Base-by-base conservation (phyloP, 192 early-diverging fungal species). In the Funneliformis mosseae region DNA sequence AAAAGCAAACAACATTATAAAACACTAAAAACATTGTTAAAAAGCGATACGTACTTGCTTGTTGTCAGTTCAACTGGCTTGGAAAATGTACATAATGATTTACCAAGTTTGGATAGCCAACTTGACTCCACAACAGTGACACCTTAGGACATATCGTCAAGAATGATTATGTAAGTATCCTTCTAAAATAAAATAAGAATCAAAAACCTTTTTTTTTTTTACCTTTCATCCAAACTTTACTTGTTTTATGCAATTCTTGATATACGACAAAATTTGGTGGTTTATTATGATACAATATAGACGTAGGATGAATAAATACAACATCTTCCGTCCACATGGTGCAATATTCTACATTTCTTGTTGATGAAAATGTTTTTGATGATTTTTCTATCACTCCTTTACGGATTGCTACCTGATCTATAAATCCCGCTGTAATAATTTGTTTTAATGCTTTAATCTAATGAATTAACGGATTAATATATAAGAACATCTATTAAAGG, bases 361-460 rank as follows among this genome's bases (percentile, higher is more conserved):
- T 78, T 27, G 83, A 85, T n/a, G 84, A 86, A 76, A 84, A 86
- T 16, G 86, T 83, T 77, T 83, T 85, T 38, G 83, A 81, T 66
- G 81, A 80, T 79, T 84, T 83, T 10, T 88, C 91, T 33, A 94
- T 90, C n/a, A 95, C 84, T 66, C 97, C 96, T 78, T 88, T 90
- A 3, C 95, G 91, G 66, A 93, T 85, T 1, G 98, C 98, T n/a
- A 99, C 90, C 9, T 93, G 94, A 80, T 99, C 98, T 69, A 96
- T 89, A 70, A 95, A 98, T 1, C 96, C 96, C 3, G 95, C 90
- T 3, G 97, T 87, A 5, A 99, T 81, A 62, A 98, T 90, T 84
- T 99, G 97, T 14, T 94, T 92, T 18, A 99, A 85, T 8, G 93
- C 88, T 10, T 88, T 90, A 76, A 91, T 86, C 81, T 98, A 96